Evolutionary conservation across 306 rosid genomes (phyloP).

Genomic region (Mucuna pruriens): DNA sequence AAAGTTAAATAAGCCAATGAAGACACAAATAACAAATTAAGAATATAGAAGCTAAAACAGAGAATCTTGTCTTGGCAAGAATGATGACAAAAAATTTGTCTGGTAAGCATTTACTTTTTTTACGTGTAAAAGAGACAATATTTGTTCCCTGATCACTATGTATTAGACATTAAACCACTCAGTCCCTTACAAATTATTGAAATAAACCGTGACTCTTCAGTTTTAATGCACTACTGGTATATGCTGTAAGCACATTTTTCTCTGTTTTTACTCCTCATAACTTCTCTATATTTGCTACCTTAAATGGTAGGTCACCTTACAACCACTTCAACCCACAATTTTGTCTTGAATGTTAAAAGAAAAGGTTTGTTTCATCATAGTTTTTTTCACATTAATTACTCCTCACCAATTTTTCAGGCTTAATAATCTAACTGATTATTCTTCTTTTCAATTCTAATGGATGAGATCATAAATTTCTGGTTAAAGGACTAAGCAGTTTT

Average conservation of each 20-base stretch:
- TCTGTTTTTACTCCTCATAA: not conserved
- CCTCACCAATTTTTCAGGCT: constrained; percentile 40
- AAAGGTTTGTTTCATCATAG: not conserved
- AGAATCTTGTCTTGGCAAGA: constrained; percentile 18
- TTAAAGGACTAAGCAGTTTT: not conserved
- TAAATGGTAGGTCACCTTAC: not conserved
- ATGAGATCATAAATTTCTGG: constrained; percentile 35
- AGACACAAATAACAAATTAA: too few relatives aligned
- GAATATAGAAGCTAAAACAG: too few relatives aligned
- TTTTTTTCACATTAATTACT: not conserved
- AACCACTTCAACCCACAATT: not conserved
- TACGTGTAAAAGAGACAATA: constrained; percentile 25
- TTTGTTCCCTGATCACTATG: constrained; percentile 21
- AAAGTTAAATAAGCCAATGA: too few relatives aligned
- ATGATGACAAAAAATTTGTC: constrained; percentile 22
- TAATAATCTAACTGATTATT: not conserved
- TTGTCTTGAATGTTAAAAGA: not conserved
- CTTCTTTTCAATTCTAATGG: constrained; percentile 30
- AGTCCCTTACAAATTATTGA: not conserved
- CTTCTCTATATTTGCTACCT: not conserved
- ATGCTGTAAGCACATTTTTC: not conserved
- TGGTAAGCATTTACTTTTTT: constrained; percentile 18
- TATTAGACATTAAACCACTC: constrained; percentile 13
- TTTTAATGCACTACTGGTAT: not conserved
- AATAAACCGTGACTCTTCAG: not conserved